Conservation (phyloP, 2,329 filamentous ascomycete species). For the Aureobasidium vineae region DNA sequence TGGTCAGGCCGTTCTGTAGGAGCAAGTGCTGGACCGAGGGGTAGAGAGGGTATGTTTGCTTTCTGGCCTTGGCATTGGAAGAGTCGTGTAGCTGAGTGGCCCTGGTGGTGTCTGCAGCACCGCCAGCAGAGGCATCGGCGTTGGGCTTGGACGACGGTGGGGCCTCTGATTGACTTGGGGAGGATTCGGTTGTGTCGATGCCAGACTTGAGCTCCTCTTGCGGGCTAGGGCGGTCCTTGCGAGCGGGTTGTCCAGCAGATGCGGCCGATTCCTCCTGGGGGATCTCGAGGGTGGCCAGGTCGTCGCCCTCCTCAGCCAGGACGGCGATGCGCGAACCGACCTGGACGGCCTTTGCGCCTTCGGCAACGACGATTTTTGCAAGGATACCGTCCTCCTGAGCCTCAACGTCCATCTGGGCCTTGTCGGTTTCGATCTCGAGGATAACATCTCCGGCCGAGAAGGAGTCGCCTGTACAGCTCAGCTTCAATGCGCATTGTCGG, state of each 20-base stretch:
- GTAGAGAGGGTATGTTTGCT: slow-evolving; percentile 69
- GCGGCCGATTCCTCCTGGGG: slow-evolving; percentile 63
- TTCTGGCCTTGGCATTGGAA: slow-evolving; percentile 39
- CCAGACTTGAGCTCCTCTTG: slow-evolving; percentile 31
- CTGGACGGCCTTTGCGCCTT: slow-evolving; percentile 72
- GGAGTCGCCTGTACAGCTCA: slow-evolving; percentile 56
- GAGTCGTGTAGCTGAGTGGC: slow-evolving; percentile 26
- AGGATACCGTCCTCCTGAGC: slow-evolving; percentile 85
- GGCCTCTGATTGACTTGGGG: slow-evolving; percentile 32
- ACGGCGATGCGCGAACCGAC: slow-evolving; percentile 82
- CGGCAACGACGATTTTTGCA: slow-evolving; percentile 73
- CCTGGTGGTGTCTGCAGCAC: slow-evolving; percentile 27
- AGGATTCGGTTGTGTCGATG: slow-evolving; percentile 30
- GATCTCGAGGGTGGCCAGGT: slow-evolving; percentile 70
- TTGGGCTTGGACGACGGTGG: slow-evolving; percentile 35
- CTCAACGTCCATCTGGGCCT: slow-evolving; percentile 93
- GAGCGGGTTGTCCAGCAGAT: slow-evolving; percentile 38
- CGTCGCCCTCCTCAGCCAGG: slow-evolving; percentile 76
- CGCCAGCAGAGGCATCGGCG: slow-evolving; percentile 29
- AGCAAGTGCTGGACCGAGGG: slow-evolving; percentile 84
- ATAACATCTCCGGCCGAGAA: slow-evolving; percentile 83
- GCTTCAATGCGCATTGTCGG: slow-evolving; percentile 28
- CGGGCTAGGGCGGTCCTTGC: slow-evolving; percentile 30
- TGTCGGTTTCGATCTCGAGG: slow-evolving; percentile 91
- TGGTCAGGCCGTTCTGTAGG: slow-evolving; percentile 72